phyloP scores from a whole-genome alignment of 2,329 filamentous ascomycete genomes.

The Xylaria sp. region DNA sequence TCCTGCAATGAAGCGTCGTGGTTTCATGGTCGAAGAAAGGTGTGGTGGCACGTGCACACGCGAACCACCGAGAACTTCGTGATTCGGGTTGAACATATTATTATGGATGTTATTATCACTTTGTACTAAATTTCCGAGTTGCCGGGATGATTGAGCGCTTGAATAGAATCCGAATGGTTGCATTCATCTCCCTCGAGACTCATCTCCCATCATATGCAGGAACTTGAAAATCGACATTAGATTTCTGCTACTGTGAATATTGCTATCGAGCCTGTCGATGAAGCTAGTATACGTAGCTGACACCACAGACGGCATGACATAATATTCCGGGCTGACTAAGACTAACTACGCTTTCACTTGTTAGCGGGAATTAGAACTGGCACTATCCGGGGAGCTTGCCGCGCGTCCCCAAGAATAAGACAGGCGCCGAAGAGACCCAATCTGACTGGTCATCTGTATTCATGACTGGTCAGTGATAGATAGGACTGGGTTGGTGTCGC shows the following conservation, averaged over 20 bases:
- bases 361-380: not conserved
- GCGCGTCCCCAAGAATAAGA: not conserved
- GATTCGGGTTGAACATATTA: not conserved
- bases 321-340: not conserved
- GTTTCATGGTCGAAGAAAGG: not conserved
- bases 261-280: not conserved
- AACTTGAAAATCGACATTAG: not conserved
- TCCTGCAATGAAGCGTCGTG: constrained; percentile 9
- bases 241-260: not conserved
- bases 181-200: not conserved
- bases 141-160: constrained; percentile 1
- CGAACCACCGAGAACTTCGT: not conserved
- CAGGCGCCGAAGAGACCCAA: not conserved
- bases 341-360: not conserved
- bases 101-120: not conserved
- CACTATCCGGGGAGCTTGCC: not conserved
- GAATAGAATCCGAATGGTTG: not conserved
- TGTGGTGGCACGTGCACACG: constrained; percentile 1
- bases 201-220: not conserved
- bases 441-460: too few relatives aligned
- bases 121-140: not conserved
- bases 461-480: too few relatives aligned
- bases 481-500: too few relatives aligned
- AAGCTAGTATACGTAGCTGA: not conserved
- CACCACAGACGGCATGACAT: not conserved